Base-by-base conservation (phyloP, 495 filamentous ascomycete genomes). In the Trichoderma reesei region DNA sequence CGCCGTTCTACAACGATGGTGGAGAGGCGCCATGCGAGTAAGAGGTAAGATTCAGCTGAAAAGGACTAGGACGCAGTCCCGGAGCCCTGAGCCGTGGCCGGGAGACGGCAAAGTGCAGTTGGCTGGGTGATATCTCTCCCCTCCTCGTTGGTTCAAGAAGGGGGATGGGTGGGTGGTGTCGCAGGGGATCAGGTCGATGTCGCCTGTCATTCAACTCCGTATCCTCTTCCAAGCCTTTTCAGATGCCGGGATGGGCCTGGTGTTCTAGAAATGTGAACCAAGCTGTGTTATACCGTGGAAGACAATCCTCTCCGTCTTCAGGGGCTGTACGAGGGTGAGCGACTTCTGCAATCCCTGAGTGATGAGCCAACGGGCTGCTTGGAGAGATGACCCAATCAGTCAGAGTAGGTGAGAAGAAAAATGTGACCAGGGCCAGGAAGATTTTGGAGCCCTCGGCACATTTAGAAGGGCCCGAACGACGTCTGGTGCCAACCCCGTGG, bases 51-150 rank as follows among this genome's bases (percentile, higher is more conserved):
- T 56, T 18, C 51, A 56, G 51, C 51, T 56, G 51, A 56, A 56
- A 3, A 26, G 26, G 31, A 56, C 51, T 56, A 56, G 7, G 26
- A 39, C 38, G 11, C 26, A 11, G 38, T 33, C 51, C 9, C 51
- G 31, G 51, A 34, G 51, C 51, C 34, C 51, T 34, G 14, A 56
- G 31, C 13, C 42, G 42, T 46, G 1, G 16, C 51, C 31, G 51
- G 31, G 51, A 56, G 51, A 31, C 51, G 14, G 9, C 26, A 33
- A 56, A 56, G 8, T 16, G 20, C 26, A 31, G 51, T 31, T 56
- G 51, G 51, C 31, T 56, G 51, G 51, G 51, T 56, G 51, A 56
- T 56, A 56, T 56, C 51, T 54, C 20, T 56, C 31, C 51, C 51
- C 51, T 56, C 8, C 51, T 11, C 34, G 51, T 56, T 56, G 51